These are phyloP conservation scores for Durio zibethinus DNA, from an alignment of 345 rosid species.

Conservation along the genomic window DNA sequence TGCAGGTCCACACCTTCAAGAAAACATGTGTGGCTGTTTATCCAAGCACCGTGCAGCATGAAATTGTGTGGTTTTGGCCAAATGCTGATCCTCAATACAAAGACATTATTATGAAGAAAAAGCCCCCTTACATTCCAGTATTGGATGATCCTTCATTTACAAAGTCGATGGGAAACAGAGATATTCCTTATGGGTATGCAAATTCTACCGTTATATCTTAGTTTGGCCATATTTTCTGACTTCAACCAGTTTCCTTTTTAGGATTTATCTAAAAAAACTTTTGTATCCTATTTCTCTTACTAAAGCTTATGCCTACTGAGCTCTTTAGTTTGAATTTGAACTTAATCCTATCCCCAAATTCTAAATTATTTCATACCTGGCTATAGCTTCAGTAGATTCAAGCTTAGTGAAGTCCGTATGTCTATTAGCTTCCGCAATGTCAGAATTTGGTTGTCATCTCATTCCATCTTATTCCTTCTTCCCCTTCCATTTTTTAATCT, in stretches of 20 bases:
- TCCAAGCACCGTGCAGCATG: constrained; percentile 71
- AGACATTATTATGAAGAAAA: constrained; percentile 51
- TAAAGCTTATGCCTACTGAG: neutral
- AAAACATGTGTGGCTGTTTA: constrained; percentile 76
- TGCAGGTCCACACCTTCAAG: constrained; percentile 67
- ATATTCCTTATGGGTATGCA: constrained; percentile 77
- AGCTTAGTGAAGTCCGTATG: neutral
- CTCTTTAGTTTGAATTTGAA: neutral
- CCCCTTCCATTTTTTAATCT: neutral
- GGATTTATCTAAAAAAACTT: too few species aligned
- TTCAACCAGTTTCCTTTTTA: neutral
- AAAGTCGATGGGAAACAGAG: constrained; percentile 55
- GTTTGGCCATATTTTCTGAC: neutral
- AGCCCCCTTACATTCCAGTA: constrained; percentile 75
- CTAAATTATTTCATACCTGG: neutral
- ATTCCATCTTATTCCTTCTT: neutral
- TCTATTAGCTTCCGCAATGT: neutral
- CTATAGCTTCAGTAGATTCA: neutral
- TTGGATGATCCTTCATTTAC: constrained; percentile 80
- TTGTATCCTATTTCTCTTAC: neutral
- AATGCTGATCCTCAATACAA: constrained; percentile 65
- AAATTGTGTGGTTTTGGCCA: constrained; percentile 94
- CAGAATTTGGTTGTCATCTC: neutral
- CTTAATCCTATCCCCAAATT: neutral
- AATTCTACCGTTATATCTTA: neutral